Percentiles rank a stretch among this genome's conserved stretches.
Evolutionary conservation across 345 rosid genomes (phyloP).

Genomic region (Fremontodendron californicum): DNA sequence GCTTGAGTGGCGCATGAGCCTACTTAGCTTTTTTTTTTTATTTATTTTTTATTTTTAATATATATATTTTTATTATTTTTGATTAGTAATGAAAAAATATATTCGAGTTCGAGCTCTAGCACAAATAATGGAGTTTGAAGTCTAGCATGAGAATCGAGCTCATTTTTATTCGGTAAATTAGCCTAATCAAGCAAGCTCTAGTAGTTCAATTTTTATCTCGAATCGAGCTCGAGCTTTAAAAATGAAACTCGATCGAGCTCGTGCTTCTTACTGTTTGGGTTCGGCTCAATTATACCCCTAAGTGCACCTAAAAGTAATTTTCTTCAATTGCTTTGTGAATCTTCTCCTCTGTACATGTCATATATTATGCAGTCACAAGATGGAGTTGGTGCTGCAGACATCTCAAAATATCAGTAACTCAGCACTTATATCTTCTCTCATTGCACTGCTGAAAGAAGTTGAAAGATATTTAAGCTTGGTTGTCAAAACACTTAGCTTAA

Average conservation of each 20-base stretch:
- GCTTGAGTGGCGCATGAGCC: background rate
- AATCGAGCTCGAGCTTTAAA: background rate
- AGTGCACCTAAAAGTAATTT: background rate
- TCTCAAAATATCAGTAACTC: background rate
- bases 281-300: background rate
- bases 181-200: background rate
- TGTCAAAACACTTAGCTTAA: background rate
- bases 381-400: background rate
- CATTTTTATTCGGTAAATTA: background rate
- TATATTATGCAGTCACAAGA: background rate
- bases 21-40: background rate
- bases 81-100: background rate
- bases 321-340: background rate
- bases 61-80: background rate
- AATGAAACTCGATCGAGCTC: background rate
- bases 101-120: background rate
- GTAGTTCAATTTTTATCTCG: background rate
- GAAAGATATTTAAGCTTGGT: background rate
- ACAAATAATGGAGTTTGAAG: background rate
- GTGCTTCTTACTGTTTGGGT: background rate
- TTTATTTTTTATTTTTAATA: too few species aligned
- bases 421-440: background rate
- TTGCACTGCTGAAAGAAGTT: background rate
- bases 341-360: background rate
- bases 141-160: background rate